Conservation (phyloP, 2,329 filamentous ascomycete genomes). For the Fusarium sp. region DNA sequence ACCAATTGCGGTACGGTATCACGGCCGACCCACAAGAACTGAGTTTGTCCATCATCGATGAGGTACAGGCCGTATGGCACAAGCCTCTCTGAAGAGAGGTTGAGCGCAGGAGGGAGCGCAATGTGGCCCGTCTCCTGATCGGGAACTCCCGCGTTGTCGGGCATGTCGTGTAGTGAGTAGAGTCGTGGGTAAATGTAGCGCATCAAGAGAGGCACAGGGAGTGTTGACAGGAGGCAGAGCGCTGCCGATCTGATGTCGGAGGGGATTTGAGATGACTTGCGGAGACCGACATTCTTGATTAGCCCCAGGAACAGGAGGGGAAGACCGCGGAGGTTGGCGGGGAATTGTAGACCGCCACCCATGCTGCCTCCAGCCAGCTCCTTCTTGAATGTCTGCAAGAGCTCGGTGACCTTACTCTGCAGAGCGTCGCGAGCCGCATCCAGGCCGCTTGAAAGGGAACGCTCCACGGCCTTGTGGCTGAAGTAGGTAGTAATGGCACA, state of each 20-base stretch:
- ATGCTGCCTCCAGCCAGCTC: constrained; percentile 96
- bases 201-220: constrained; percentile 88
- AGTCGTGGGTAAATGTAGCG: constrained; percentile 90
- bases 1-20: constrained; percentile 92
- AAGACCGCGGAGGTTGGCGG: constrained; percentile 87
- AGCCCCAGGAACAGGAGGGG: constrained; percentile 91
- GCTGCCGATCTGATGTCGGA: constrained; percentile 93
- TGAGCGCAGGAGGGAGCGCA: constrained; percentile 82
- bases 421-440: constrained; percentile 91
- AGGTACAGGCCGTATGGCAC: constrained; percentile 93
- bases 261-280: constrained; percentile 92
- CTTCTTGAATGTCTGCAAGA: constrained; percentile 95
- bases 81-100: constrained; percentile 87
- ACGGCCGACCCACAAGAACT: constrained; percentile 96
- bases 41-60: constrained; percentile 96
- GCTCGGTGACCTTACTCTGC: constrained; percentile 89
- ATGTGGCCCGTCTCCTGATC: constrained; percentile 90
- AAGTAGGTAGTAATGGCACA: constrained; percentile 93
- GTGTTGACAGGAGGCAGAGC: constrained; percentile 90
- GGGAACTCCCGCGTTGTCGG: constrained; percentile 87
- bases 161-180: constrained; percentile 95
- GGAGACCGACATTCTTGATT: constrained; percentile 94
- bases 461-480: constrained; percentile 96
- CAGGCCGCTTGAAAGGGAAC: constrained; percentile 83
- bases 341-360: constrained; percentile 93